Percentiles rank a stretch among this genome's conserved stretches.
These are phyloP conservation scores for Jamesozyma spencerorum DNA, from an alignment of 805 yeast species.

Conservation along the genomic window DNA sequence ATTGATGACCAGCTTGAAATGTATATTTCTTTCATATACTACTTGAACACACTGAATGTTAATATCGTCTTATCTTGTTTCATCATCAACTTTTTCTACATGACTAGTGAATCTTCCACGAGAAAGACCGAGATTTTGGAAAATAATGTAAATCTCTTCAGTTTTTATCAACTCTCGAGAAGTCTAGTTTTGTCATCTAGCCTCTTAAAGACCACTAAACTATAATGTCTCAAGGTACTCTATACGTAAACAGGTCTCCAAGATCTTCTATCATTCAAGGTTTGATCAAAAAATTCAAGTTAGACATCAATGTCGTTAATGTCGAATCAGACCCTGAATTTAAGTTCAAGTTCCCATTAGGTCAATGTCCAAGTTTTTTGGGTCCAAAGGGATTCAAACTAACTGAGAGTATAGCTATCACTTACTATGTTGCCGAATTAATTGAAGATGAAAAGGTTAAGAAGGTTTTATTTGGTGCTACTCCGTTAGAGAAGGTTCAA, in stretches of 20 bases:
- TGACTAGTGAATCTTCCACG: no score
- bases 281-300: slow-evolving; percentile 47
- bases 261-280: slow-evolving; percentile 38
- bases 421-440: slow-evolving; percentile 38
- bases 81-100: no score
- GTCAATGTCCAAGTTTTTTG: slow-evolving; percentile 56
- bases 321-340: slow-evolving; percentile 33
- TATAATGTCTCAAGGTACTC: slow-evolving; percentile 59
- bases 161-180: not conserved
- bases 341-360: slow-evolving; percentile 50
- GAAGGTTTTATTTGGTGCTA: slow-evolving; percentile 46
- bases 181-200: not conserved
- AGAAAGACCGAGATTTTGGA: no score
- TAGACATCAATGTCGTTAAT: slow-evolving; percentile 46
- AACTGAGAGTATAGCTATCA: slow-evolving; percentile 58
- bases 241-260: slow-evolving; percentile 39
- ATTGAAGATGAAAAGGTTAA: slow-evolving; percentile 30
- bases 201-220: not conserved
- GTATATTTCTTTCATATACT: no score
- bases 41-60: no score
- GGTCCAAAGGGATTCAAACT: slow-evolving; percentile 68
- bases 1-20: no score
- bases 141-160: no score
- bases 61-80: no score
- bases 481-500: slow-evolving; percentile 24